Conservation (phyloP, 179 eudicot species). For the Actinidia arguta region DNA sequence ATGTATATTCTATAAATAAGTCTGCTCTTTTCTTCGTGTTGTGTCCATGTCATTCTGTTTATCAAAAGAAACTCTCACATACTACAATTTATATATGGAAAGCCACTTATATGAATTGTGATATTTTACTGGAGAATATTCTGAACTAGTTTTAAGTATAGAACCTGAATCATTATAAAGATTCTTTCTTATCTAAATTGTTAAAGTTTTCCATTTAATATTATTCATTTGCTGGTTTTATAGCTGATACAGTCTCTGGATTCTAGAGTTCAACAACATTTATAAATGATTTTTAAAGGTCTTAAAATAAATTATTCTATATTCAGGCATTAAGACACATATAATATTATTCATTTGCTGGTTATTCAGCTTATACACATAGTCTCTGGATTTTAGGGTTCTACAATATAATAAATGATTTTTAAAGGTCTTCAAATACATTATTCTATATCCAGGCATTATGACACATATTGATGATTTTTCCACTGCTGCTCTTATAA, state of each 20-base stretch:
- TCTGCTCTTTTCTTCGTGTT: neutral
- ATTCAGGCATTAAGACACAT: no score
- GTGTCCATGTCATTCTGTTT: neutral
- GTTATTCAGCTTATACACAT: neutral
- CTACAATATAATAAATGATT: neutral
- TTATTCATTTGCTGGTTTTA: neutral
- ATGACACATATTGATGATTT: slow-evolving; percentile 21
- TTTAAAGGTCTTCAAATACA: slow-evolving; percentile 82
- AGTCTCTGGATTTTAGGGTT: neutral
- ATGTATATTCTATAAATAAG: no score
- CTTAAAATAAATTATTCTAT: no score
- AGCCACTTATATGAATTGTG: neutral
- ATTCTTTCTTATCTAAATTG: neutral
- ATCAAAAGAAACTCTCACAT: neutral
- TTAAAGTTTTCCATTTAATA: neutral
- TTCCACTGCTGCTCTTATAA: slow-evolving; percentile 73
- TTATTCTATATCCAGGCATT: slow-evolving; percentile 79
- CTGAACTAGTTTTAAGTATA: neutral
- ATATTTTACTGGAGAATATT: neutral
- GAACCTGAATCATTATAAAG: neutral
- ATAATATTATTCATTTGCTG: neutral
- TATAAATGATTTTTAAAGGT: no score
- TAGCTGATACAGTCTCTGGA: neutral
- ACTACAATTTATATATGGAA: neutral
- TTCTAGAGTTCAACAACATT: no score